Evolutionary conservation across 495 filamentous ascomycete genomes (phyloP).

Genomic region (Recurvomyces mirabilis): DNA sequence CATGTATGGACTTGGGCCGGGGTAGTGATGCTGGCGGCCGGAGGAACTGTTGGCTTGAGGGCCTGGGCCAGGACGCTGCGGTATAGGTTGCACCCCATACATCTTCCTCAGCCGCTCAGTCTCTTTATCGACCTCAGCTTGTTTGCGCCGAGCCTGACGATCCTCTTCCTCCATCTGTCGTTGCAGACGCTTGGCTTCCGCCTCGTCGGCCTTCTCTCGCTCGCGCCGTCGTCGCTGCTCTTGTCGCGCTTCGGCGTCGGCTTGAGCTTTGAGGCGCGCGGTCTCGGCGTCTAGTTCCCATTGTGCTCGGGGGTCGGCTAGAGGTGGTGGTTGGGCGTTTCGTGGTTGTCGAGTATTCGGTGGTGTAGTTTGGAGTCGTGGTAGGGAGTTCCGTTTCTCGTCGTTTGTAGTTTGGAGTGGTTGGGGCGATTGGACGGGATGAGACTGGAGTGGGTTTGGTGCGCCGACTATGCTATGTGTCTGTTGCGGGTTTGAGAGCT

Average conservation of each 20-base stretch:
- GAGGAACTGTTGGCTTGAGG: constrained; percentile 14
- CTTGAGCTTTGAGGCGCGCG: constrained; percentile 46
- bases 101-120: constrained; percentile 66
- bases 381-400: constrained; percentile 21
- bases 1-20: neutral
- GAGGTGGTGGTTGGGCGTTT: constrained; percentile 16
- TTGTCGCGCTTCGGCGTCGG: constrained; percentile 28
- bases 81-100: constrained; percentile 48
- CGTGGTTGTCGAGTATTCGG: neutral
- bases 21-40: neutral
- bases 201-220: constrained; percentile 41
- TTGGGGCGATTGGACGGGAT: too few relatives aligned
- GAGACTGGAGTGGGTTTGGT: constrained; percentile 10
- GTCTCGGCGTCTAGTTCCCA: constrained; percentile 55
- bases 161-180: constrained; percentile 73
- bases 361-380: constrained; percentile 22
- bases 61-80: constrained; percentile 27
- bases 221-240: constrained; percentile 29
- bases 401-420: constrained; percentile 13
- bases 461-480: constrained; percentile 4
- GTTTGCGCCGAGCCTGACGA: constrained; percentile 48
- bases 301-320: constrained; percentile 42
- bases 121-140: constrained; percentile 70
- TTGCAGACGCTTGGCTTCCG: constrained; percentile 59
- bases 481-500: constrained; percentile 15